Evolutionary conservation across 805 yeast genomes (phyloP).

Genomic region (Lachancea fermentati): DNA sequence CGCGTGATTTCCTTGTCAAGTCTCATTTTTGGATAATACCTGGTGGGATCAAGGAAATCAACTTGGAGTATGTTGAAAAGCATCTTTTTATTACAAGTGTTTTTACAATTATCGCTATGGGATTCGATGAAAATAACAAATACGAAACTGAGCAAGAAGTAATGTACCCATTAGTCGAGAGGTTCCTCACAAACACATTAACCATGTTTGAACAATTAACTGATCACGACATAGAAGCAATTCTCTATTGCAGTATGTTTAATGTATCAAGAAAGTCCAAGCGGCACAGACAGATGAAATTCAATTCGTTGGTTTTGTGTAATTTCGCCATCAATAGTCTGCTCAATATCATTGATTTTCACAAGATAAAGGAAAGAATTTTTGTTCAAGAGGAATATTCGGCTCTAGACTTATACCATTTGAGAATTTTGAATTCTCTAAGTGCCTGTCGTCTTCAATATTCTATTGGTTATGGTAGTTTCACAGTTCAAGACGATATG

Average conservation of each 20-base stretch:
- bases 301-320: constrained; percentile 49
- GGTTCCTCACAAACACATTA: constrained; percentile 43
- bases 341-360: constrained; percentile 42
- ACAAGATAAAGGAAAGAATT: constrained; percentile 37
- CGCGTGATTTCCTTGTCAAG: constrained; percentile 43
- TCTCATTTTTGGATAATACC: constrained; percentile 61
- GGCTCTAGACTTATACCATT: constrained; percentile 44
- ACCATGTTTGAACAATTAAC: constrained; percentile 46
- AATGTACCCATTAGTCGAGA: constrained; percentile 44
- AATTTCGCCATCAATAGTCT: constrained; percentile 47
- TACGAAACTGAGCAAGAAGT: constrained; percentile 44
- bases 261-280: constrained; percentile 49
- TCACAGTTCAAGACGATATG: constrained; percentile 23
- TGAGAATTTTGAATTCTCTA: constrained; percentile 49
- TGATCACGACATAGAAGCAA: constrained; percentile 57
- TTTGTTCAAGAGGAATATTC: constrained; percentile 22
- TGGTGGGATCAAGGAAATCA: constrained; percentile 49
- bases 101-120: constrained; percentile 49
- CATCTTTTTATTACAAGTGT: constrained; percentile 54
- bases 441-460: constrained; percentile 48
- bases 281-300: constrained; percentile 40
- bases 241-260: constrained; percentile 48
- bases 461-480: constrained; percentile 43
- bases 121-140: constrained; percentile 47
- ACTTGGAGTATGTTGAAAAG: constrained; percentile 39